Percentiles rank a stretch among this genome's conserved stretches.
These are phyloP conservation scores for Xylariaceae sp. DNA, from an alignment of 2,329 filamentous ascomycete species.

Conservation along the genomic window DNA sequence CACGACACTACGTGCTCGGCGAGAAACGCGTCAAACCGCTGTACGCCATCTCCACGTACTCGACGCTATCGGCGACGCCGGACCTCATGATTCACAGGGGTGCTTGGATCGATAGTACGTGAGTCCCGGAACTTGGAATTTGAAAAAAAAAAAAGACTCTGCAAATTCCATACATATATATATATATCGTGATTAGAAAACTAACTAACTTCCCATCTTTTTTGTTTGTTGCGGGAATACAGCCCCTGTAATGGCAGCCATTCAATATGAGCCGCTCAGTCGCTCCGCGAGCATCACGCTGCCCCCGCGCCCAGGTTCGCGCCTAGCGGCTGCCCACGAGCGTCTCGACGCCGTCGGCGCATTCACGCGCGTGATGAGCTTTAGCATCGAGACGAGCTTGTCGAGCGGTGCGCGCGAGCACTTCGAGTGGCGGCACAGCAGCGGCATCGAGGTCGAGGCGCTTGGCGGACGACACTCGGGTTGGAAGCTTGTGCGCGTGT, in stretches of 20 bases:
- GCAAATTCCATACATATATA: too few species aligned
- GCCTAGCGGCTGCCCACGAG: neutral
- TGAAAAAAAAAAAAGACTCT: neutral
- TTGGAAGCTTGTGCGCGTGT: slow-evolving; percentile 39
- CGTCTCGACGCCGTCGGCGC: slow-evolving; percentile 7
- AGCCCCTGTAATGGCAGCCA: slow-evolving; percentile 8
- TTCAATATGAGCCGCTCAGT: slow-evolving; percentile 5
- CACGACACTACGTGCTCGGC: slow-evolving; percentile 5
- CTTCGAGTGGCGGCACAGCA: slow-evolving; percentile 41
- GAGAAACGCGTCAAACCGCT: neutral
- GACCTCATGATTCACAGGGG: slow-evolving; percentile 7
- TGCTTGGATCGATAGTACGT: slow-evolving; percentile 4
- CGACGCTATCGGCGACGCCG: neutral
- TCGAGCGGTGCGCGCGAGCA: slow-evolving; percentile 27
- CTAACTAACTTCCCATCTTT: neutral
- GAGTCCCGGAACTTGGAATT: neutral
- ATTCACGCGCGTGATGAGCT: slow-evolving; percentile 22
- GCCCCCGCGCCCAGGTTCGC: slow-evolving; percentile 21
- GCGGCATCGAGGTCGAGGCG: slow-evolving; percentile 31
- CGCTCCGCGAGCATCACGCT: slow-evolving; percentile 25
- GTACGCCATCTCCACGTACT: slow-evolving; percentile 8
- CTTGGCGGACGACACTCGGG: slow-evolving; percentile 32
- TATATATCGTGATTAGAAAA: neutral
- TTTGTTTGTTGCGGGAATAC: neutral
- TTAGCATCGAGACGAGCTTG: slow-evolving; percentile 32